Base-by-base conservation (phyloP, 352 stramenopile species). In the Globisporangium okanoganense region DNA sequence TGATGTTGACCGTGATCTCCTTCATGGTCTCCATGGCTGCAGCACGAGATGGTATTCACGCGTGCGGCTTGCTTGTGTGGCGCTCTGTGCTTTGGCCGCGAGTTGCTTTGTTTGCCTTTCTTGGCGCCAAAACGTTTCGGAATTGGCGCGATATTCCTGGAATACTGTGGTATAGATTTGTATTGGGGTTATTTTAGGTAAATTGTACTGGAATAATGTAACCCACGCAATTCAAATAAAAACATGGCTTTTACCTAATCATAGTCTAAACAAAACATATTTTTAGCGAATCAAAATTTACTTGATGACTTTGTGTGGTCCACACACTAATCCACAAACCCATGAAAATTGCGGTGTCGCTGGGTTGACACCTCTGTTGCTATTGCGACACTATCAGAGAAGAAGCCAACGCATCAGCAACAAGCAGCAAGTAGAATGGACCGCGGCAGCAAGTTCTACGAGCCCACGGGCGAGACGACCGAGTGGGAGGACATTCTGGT, bases 401-500 rank as follows among this genome's bases (percentile, higher is more conserved):
- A 51, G 8, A 45, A 62, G 50, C 20, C n/a, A 22, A n/a, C n/a
- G n/a, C n/a, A n/a, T n/a, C 43, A 53, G 35, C 57, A 29, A n/a
- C 14, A 24, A 43, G 62, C 25, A 65, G 20, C n/a, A 29, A 43
- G 43, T 18, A 66, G 7, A 20, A 61, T 66, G 36, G 84, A 94
- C 66, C 85, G 85, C 43, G 87, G 87, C 43, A 88, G 84, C 67
- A 89, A 92, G 70, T 85, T 73, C 64, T 95, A 95, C 75, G 87
- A 74, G 71, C 84, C 84, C 20, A 95, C 87, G 65, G 87, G 87
- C 64, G 87, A 95, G 75, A 95, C 87, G 59, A 95, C 87, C 31
- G 85, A 95, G 72, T 95, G 87, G 87, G 87, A 95, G 70, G 87
- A 95, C 56, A 95, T 95, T 64, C 68, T 95, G 57, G 71, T 95